These are phyloP conservation scores for Auriscalpium microsporum DNA, from an alignment of 768 basidiomycete species.

Conservation along the genomic window DNA sequence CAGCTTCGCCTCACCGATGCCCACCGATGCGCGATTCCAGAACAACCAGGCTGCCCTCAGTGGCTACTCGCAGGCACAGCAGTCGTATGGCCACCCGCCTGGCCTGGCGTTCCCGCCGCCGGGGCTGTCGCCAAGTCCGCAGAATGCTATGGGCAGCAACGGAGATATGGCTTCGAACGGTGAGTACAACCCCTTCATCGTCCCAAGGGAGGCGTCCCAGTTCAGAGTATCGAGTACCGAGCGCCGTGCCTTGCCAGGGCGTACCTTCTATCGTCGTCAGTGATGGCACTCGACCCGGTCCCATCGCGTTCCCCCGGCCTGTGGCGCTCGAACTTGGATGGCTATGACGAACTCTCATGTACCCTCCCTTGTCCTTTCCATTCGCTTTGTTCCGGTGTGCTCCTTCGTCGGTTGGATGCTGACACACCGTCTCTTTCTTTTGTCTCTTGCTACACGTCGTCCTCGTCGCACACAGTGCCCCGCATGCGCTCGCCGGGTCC, in stretches of 20 bases:
- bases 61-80: slow-evolving; percentile 12
- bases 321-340: not conserved
- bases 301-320: not conserved
- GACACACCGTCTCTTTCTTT: slow-evolving; percentile 12
- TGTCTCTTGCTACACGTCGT: slow-evolving; percentile 7
- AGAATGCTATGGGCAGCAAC: slow-evolving; percentile 21
- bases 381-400: slow-evolving; percentile 11
- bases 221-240: slow-evolving; percentile 6
- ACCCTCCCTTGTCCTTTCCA: slow-evolving; percentile 1
- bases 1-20: slow-evolving; percentile 40
- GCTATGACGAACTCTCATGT: not conserved
- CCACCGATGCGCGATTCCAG: slow-evolving; percentile 14
- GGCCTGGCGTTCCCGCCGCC: slow-evolving; percentile 43
- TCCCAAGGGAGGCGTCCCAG: not conserved
- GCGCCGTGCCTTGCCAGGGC: slow-evolving; percentile 6
- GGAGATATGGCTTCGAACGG: slow-evolving; percentile 15
- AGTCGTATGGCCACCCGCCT: slow-evolving; percentile 49
- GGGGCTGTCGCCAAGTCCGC: slow-evolving; percentile 23
- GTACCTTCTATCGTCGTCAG: not conserved
- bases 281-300: not conserved
- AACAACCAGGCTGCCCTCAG: slow-evolving; percentile 9
- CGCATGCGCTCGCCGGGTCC: not conserved
- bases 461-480: slow-evolving; percentile 11
- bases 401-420: slow-evolving; percentile 9
- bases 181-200: slow-evolving; percentile 2